A percentile compares a stretch with the other conserved stretches of the same genome.
Conservation (phyloP, 1,139 yeast genomes). For the Suhomyces guaymorum region DNA sequence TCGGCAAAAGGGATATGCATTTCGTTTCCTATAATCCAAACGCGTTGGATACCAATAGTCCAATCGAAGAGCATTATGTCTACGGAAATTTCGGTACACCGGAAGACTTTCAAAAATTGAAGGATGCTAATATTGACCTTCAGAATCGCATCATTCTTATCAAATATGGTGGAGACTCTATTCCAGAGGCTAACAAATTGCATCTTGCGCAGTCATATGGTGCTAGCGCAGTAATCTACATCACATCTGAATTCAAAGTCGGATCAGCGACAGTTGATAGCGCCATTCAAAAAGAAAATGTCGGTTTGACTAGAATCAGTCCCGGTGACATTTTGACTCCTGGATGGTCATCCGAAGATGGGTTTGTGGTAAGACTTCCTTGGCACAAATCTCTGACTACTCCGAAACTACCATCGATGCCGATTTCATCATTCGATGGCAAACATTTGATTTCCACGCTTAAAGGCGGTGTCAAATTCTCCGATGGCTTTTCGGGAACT, state of each 20-base stretch:
- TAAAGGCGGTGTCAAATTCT: slow-evolving; percentile 47
- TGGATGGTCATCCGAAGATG: slow-evolving; percentile 64
- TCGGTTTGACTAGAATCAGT: slow-evolving; percentile 62
- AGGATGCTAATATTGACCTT: slow-evolving; percentile 34
- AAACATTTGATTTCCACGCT: slow-evolving; percentile 48
- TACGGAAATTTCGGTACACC: slow-evolving; percentile 60
- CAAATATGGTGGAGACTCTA: slow-evolving; percentile 52
- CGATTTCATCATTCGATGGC: slow-evolving; percentile 75
- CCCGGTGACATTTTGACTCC: slow-evolving; percentile 84
- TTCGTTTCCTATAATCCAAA: slow-evolving; percentile 67
- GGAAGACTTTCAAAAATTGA: slow-evolving; percentile 54
- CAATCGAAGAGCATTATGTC: slow-evolving; percentile 57
- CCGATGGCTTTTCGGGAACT: slow-evolving; percentile 33
- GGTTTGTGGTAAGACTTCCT: slow-evolving; percentile 35
- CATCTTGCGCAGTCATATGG: slow-evolving; percentile 32
- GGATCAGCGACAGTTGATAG: slow-evolving; percentile 45
- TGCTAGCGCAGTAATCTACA: slow-evolving; percentile 40
- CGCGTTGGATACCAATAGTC: slow-evolving; percentile 48
- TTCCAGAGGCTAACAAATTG: slow-evolving; percentile 43
- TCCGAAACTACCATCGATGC: slow-evolving; percentile 73
- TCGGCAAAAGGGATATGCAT: slow-evolving; percentile 39
- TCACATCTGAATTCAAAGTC: slow-evolving; percentile 29
- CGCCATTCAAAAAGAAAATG: slow-evolving; percentile 61
- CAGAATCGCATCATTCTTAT: slow-evolving; percentile 56
- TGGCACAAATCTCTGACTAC: slow-evolving; percentile 54